Evolutionary conservation across 75 land plant genomes (phyloP).

Genomic region (Cunninghamia lanceolata): DNA sequence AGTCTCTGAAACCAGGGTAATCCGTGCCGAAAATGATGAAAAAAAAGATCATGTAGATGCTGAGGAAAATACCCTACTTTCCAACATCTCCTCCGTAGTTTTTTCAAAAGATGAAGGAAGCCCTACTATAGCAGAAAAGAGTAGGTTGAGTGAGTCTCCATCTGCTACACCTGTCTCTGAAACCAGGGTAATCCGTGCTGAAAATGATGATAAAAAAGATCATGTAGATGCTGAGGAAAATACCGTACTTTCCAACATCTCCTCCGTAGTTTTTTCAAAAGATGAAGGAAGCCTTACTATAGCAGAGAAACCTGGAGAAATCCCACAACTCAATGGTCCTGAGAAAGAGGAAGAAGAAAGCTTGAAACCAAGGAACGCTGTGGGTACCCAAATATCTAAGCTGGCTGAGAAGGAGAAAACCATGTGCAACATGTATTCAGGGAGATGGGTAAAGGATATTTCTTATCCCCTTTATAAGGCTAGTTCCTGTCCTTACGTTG

Average conservation of each 20-base stretch:
- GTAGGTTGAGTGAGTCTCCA: background rate
- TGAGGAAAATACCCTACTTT: background rate
- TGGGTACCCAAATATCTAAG: background rate
- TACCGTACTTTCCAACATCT: background rate
- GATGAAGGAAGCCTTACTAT: background rate
- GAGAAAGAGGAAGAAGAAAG: background rate
- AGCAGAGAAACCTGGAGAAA: background rate
- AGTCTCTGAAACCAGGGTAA: background rate
- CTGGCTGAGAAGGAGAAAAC: background rate
- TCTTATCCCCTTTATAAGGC: slow-evolving; percentile 64
- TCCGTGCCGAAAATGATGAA: background rate
- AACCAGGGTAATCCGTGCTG: background rate
- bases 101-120: background rate
- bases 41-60: background rate
- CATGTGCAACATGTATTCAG: slow-evolving; percentile 52
- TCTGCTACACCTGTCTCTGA: background rate
- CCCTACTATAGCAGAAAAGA: background rate
- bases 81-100: background rate
- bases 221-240: background rate
- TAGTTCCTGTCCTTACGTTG: slow-evolving; percentile 78
- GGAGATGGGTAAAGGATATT: slow-evolving; percentile 69
- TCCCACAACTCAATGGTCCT: background rate
- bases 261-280: background rate
- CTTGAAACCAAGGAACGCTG: background rate
- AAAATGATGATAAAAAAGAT: background rate